These are phyloP conservation scores for Hemileccinum impolitum DNA, from an alignment of 768 basidiomycete species.

Conservation along the genomic window DNA sequence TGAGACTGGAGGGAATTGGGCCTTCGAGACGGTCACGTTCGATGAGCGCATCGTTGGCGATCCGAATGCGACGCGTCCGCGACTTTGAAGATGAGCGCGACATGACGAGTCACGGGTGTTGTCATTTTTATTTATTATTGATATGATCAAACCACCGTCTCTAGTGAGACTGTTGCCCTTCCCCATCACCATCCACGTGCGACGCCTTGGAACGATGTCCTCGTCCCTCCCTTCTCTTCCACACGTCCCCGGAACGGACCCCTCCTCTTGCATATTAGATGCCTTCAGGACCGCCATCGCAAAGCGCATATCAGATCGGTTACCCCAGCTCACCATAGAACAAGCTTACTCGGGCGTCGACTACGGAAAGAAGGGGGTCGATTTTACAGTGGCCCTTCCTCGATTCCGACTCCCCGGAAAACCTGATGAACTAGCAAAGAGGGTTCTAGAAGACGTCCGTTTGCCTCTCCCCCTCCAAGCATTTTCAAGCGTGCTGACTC, in stretches of 20 bases:
- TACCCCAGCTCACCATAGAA: conserved; percentile 64
- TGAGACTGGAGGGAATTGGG: conserved; percentile 26
- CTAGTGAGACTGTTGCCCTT: conserved; percentile 2
- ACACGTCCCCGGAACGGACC: conserved; percentile 48
- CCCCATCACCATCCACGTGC: not conserved
- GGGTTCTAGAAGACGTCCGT: conserved; percentile 71
- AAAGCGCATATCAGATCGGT: conserved; percentile 58
- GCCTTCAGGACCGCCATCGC: conserved; percentile 82
- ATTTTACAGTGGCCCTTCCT: conserved; percentile 90
- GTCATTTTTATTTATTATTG: not conserved
- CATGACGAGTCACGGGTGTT: conserved; percentile 13
- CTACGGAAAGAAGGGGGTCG: conserved; percentile 90
- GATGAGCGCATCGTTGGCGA: conserved; percentile 11
- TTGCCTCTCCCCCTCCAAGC: not conserved
- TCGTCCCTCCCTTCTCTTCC: conserved; percentile 39
- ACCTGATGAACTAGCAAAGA: conserved; percentile 70
- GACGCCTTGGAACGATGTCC: conserved; percentile 23
- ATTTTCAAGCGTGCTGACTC: conserved; percentile 1
- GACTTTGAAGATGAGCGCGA: conserved; percentile 27
- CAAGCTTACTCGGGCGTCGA: conserved; percentile 84
- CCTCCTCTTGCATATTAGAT: conserved; percentile 66
- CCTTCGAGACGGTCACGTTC: conserved; percentile 23
- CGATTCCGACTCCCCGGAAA: conserved; percentile 85
- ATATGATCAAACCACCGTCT: conserved; percentile 4
- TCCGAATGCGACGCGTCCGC: conserved; percentile 15